Evolutionary conservation across 2,329 filamentous ascomycete genomes (phyloP), one percentile per base, ranked within the genome.

Genomic region (Lasiodiplodia gonubiensis): DNA sequence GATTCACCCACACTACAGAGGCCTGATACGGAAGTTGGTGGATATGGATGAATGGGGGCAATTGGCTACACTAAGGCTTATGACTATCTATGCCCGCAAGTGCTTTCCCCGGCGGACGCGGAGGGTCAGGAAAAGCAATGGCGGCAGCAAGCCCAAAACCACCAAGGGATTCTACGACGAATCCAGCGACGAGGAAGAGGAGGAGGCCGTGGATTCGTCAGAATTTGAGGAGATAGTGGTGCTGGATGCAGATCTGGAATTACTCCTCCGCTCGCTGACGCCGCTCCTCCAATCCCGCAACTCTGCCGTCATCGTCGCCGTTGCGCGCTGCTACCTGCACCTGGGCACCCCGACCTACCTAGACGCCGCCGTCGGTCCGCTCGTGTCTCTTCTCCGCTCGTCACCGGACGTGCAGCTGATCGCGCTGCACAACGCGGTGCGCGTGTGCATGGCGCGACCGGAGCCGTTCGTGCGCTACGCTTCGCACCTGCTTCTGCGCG

Each of bases 41-140:
- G 95, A 99, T 76, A 99, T 99, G 95, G 95, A 99, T 75, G 95
- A 99, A 80, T 99, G 95, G 95, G 92, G 93, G 51, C 95, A 99
- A 80, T 79, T 98, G 65, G 91, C 93, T 2, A 92, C 92, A 2
- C 76, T 99, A 72, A 87, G 89, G 48, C 83, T 99, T 70, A 90
- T 98, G 88, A 90, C 91, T 1, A 83, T 89, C 25, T 99, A 99
- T 78, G 89, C 92, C 2, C 88, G 95, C 66, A 91, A 88, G 75
- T 97, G 93, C 78, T 99, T 99, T 72, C 94, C 95, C 0, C 85
- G 86, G 66, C 86, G 86, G 75, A 90, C 84, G 10, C 83, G 83
- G 70, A 88, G 84, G 71, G 80, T 86, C 2, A 88, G 83, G 51
- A 88, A 82, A 71, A 80, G 16, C 81, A 86, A 67, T 60, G 65